Evolutionary conservation across 768 basidiomycete species (phyloP).

Genomic region (Gloeophyllum trabeum): DNA sequence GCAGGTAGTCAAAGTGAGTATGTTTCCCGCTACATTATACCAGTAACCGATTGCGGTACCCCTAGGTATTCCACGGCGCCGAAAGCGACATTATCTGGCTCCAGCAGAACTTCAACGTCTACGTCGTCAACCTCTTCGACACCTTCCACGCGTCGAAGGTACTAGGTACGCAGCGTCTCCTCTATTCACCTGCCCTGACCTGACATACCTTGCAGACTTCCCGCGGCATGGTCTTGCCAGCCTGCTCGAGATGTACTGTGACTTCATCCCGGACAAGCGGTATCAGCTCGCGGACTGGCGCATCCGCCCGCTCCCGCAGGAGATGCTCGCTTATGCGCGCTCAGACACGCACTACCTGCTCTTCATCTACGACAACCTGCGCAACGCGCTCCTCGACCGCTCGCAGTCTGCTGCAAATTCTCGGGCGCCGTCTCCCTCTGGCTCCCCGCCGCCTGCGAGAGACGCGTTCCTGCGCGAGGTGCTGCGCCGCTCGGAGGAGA

Average conservation of each 20-base stretch:
- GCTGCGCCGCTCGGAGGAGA: constrained; percentile 64
- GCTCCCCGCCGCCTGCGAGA: constrained; percentile 7
- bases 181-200: not conserved
- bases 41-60: not conserved
- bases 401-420: constrained; percentile 28
- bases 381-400: constrained; percentile 78
- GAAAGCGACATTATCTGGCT: constrained; percentile 93
- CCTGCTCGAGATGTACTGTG: constrained; percentile 80
- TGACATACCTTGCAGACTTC: constrained; percentile 40
- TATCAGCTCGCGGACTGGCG: constrained; percentile 99
- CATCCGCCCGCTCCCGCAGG: constrained; percentile 77
- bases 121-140: constrained; percentile 93
- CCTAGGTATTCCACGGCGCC: constrained; percentile 87
- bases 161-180: constrained; percentile 35
- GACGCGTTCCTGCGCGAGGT: constrained; percentile 44
- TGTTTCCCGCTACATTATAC: not conserved
- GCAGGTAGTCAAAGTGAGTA: constrained; percentile 66
- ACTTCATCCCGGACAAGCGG: constrained; percentile 86
- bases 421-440: constrained; percentile 16
- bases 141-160: constrained; percentile 91
- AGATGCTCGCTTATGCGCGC: constrained; percentile 89
- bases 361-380: constrained; percentile 84
- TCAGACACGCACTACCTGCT: constrained; percentile 95
- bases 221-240: constrained; percentile 77
- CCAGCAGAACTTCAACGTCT: constrained; percentile 90